Evolutionary conservation across 352 stramenopile genomes (phyloP).

Genomic region (Globisporangium abappressorium): DNA sequence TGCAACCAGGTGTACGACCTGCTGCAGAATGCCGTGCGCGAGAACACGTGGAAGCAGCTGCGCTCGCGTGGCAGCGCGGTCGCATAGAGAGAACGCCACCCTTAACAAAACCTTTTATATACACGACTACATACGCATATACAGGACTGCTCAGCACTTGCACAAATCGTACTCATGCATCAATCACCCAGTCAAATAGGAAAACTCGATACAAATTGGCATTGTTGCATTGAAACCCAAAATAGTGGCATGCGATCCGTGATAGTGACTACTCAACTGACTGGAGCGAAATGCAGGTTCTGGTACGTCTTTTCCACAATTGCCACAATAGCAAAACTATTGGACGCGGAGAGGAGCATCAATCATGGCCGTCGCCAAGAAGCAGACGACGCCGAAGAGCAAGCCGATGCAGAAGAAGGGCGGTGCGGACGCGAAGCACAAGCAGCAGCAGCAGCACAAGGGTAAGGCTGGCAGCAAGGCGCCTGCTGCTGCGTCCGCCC

Average conservation of each 20-base stretch:
- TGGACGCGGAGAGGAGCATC: slow-evolving; percentile 6
- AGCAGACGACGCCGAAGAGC: slow-evolving; percentile 1
- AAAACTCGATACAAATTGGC: background rate
- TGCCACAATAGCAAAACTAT: slow-evolving; percentile 11
- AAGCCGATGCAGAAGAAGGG: slow-evolving; percentile 12
- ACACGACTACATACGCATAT: background rate
- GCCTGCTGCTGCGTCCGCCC: background rate
- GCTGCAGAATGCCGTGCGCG: slow-evolving; percentile 81
- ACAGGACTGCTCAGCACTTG: background rate
- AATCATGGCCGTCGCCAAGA: slow-evolving; percentile 9
- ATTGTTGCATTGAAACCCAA: background rate
- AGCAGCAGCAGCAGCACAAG: slow-evolving; percentile 1
- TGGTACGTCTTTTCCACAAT: background rate
- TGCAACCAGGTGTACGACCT: slow-evolving; percentile 86
- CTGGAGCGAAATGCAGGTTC: slow-evolving; percentile 6
- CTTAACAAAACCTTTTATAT: background rate
- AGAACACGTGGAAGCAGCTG: slow-evolving; percentile 81
- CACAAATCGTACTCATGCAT: background rate
- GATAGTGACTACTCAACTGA: background rate
- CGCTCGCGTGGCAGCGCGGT: slow-evolving; percentile 43
- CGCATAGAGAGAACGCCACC: slow-evolving; percentile 21
- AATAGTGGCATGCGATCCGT: background rate
- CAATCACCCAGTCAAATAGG: background rate
- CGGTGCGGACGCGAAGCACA: background rate
- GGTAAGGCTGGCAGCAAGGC: slow-evolving; percentile 8